These are phyloP conservation scores for Cardamine resedifolia DNA, from an alignment of 345 rosid genomes.

Conservation along the genomic window DNA sequence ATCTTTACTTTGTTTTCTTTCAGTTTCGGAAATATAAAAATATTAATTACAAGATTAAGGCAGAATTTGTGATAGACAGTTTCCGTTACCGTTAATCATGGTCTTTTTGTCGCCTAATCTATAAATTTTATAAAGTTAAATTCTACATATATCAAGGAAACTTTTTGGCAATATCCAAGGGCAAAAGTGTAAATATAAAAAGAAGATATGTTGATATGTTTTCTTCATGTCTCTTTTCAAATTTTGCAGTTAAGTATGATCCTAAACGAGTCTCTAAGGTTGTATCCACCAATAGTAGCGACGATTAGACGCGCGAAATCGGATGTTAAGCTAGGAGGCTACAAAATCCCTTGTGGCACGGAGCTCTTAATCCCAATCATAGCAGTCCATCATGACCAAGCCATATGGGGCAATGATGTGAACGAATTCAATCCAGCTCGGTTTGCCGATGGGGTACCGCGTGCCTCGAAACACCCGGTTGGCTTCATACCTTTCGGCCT, in stretches of 20 bases:
- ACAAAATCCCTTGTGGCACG: conserved; percentile 70
- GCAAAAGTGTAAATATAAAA: not conserved
- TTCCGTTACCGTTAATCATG: conserved; percentile 26
- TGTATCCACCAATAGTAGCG: conserved; percentile 76
- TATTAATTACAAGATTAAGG: not conserved
- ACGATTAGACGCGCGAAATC: conserved; percentile 60
- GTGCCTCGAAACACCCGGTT: conserved; percentile 69
- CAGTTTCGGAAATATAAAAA: not conserved
- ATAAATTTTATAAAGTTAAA: not conserved
- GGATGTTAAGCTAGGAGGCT: conserved; percentile 74
- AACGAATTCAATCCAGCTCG: conserved; percentile 78
- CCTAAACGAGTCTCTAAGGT: conserved; percentile 59
- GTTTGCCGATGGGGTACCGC: conserved; percentile 65
- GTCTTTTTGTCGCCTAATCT: conserved; percentile 27
- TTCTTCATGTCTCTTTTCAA: not conserved
- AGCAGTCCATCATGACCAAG: conserved; percentile 75
- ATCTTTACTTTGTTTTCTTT: not conserved
- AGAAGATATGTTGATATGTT: not conserved
- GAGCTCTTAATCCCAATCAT: conserved; percentile 66
- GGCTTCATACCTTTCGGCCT: conserved; percentile 79
- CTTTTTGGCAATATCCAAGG: not conserved
- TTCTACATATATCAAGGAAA: not conserved
- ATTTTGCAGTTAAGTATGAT: conserved; percentile 64
- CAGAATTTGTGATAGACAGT: not conserved
- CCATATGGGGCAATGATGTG: conserved; percentile 73